Evolutionary conservation across 1,284 basidiomycete species (phyloP), one percentile per base, ranked within the genome.

Genomic region (Ustilago hordei): DNA sequence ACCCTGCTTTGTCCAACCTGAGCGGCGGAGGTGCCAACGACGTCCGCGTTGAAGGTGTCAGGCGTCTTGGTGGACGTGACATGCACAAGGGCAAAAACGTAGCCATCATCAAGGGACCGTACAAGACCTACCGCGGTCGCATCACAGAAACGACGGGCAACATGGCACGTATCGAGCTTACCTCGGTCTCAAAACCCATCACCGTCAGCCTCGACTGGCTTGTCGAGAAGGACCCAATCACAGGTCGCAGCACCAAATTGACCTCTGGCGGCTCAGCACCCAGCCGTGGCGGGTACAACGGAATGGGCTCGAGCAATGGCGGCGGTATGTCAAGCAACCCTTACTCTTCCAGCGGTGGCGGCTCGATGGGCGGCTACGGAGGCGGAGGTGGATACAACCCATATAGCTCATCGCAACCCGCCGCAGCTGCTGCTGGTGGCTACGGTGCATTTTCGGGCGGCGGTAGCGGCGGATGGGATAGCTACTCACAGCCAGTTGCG

Each of bases 101-200:
- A 17, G 90, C 91, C 15, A 91, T 98, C 28, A 89, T 94, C 71
- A 93, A 93, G 84, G 96, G 97, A 2, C 90, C 93, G 0, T 91
- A 93, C 86, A 99, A 99, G 87, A 94, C 95, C 9, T 92, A 95
- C 80, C 89, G 92, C 57, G 97, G 97, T 8, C 91, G 92, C 12
- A 93, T 99, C 89, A 98, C 96, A 87, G 97, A 98, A 84, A 94
- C 95, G 13, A 96, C 95, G 65, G 96, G 95, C 13, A 89, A 90
- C 54, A 89, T 92, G 74, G 94, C 93, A 1, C 91, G 97, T 59
- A 95, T 99, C 13, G 97, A 99, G 87, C 88, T 99, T 28, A 91
- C 93, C 74, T 94, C 95, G 1, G 92, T 92, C 60, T 95, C 95
- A 87, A 96, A 95, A 87, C 90, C 95, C 31, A 91, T 98, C 74